Conservation (phyloP, 805 yeast genomes). For the Tetrapisispora namnaoensis region DNA sequence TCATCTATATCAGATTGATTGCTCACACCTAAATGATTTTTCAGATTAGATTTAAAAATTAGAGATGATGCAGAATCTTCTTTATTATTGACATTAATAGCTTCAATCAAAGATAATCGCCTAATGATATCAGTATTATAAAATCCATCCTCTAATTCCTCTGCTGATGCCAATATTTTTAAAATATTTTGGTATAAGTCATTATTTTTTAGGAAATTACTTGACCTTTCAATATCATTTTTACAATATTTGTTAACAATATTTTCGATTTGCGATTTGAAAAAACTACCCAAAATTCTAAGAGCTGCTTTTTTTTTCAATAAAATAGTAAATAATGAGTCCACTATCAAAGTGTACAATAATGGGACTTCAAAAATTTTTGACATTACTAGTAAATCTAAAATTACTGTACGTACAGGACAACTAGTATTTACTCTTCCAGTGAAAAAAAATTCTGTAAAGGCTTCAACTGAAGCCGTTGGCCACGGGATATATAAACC, state of each 20-base stretch:
- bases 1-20: neutral
- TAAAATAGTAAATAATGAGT: conserved; percentile 60
- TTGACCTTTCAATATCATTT: conserved; percentile 19
- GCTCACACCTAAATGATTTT: neutral
- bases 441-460: conserved; percentile 64
- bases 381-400: conserved; percentile 53
- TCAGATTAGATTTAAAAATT: too few species aligned
- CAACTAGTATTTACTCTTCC: conserved; percentile 72
- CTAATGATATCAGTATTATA: conserved; percentile 45
- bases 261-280: conserved; percentile 13
- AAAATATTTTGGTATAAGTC: conserved; percentile 30
- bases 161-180: conserved; percentile 45
- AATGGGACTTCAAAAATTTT: conserved; percentile 61
- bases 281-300: conserved; percentile 16
- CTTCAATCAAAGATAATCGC: conserved; percentile 31
- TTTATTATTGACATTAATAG: neutral
- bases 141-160: conserved; percentile 56
- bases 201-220: conserved; percentile 17
- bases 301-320: conserved; percentile 49
- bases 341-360: conserved; percentile 57
- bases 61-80: neutral
- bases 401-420: conserved; percentile 56
- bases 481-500: conserved; percentile 60
- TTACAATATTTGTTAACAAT: conserved; percentile 13
- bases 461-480: conserved; percentile 50